These are phyloP conservation scores for Dendrobium catenatum DNA, from an alignment of 106 monocot species.

Conservation along the genomic window DNA sequence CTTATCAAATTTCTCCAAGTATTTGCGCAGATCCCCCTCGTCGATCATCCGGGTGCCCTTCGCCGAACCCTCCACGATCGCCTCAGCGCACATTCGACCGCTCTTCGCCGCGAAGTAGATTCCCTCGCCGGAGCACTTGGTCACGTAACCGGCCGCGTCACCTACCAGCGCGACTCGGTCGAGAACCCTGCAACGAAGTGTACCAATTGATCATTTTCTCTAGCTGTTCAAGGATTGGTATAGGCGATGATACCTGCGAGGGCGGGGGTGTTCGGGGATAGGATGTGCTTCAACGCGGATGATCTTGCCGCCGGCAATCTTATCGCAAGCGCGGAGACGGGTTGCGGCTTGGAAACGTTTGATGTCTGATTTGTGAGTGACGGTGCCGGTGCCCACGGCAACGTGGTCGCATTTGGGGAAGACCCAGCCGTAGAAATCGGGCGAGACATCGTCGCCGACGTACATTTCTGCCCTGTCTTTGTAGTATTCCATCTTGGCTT, in stretches of 20 bases:
- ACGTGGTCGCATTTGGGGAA: slow-evolving; percentile 99
- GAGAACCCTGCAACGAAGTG: slow-evolving; percentile 24
- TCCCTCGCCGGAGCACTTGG: slow-evolving; percentile 98
- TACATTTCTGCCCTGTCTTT: slow-evolving; percentile 84
- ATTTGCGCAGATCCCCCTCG: slow-evolving; percentile 71
- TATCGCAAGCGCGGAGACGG: slow-evolving; percentile 64
- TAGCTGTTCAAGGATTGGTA: no score
- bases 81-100: slow-evolving; percentile 84
- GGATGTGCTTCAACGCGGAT: slow-evolving; percentile 85
- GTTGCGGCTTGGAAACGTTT: slow-evolving; percentile 93
- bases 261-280: slow-evolving; percentile 81
- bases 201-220: no score
- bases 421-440: slow-evolving; percentile 97
- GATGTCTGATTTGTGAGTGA: slow-evolving; percentile 89
- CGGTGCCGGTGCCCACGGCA: slow-evolving; percentile 92
- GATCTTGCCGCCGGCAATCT: slow-evolving; percentile 78
- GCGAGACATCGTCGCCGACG: slow-evolving; percentile 89
- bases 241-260: slow-evolving; percentile 30
- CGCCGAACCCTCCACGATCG: slow-evolving; percentile 58
- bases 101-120: slow-evolving; percentile 98
- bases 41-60: slow-evolving; percentile 65
- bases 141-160: slow-evolving; percentile 91
- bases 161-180: slow-evolving; percentile 71
- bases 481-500: slow-evolving; percentile 70
- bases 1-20: slow-evolving; percentile 74